A percentile compares a stretch with the other conserved stretches of the same genome.
phyloP scores from a whole-genome alignment of 2,329 filamentous ascomycete genomes.

The Colletotrichum lindemuthianum region DNA sequence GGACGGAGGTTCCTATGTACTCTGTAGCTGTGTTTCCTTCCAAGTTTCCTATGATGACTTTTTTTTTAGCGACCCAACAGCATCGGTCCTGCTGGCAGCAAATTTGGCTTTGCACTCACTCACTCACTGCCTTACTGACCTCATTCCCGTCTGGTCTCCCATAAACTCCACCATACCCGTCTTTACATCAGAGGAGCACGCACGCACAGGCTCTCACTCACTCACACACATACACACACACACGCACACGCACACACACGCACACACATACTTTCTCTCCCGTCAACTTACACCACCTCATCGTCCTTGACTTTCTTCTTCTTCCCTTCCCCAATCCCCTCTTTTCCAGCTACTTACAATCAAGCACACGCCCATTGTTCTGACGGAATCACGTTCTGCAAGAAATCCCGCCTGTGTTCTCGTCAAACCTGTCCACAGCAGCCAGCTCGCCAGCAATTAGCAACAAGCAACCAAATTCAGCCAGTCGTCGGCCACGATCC shows the following conservation, averaged over 20 bases:
- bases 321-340: slow-evolving; percentile 22
- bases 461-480: slow-evolving; percentile 11
- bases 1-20: no score
- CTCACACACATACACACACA: no score
- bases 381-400: slow-evolving; percentile 17
- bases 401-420: slow-evolving; percentile 21
- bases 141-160: slow-evolving; percentile 35
- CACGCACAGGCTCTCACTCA: no score
- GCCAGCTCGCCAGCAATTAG: slow-evolving; percentile 20
- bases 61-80: no score
- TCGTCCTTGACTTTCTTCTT: slow-evolving; percentile 7
- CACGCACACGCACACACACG: no score
- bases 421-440: slow-evolving; percentile 29
- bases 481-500: slow-evolving; percentile 22
- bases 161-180: slow-evolving; percentile 16
- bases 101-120: slow-evolving; percentile 30
- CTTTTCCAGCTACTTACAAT: slow-evolving; percentile 31
- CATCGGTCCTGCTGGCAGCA: no score
- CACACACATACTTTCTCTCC: slow-evolving; percentile 20
- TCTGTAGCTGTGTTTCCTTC: no score
- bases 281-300: slow-evolving; percentile 22
- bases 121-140: slow-evolving; percentile 32
- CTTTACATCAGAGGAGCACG: slow-evolving; percentile 26
- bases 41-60: no score
- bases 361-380: slow-evolving; percentile 7